Conservation (phyloP, 495 filamentous ascomycete species). For the Aspergillus haitiensis region DNA sequence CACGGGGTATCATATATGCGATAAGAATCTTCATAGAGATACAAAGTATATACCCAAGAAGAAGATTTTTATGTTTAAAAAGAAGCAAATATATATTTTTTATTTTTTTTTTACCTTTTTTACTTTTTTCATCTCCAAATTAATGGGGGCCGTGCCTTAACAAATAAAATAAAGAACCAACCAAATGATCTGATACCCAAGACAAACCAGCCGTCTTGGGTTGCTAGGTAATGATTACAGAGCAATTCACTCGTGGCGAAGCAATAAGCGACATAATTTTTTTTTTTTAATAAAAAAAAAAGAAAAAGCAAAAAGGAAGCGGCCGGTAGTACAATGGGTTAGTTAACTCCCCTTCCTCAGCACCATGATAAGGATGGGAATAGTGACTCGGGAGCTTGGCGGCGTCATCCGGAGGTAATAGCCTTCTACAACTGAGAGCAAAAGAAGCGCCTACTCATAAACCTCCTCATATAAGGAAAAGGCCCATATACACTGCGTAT, state of each 20-base stretch:
- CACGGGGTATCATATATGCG: conserved; percentile 10
- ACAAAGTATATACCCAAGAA: not conserved
- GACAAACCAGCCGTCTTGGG: not conserved
- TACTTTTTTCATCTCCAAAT: too few species aligned
- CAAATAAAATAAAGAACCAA: not conserved
- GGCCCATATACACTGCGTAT: too few species aligned
- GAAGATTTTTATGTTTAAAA: not conserved
- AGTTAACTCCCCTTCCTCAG: not conserved
- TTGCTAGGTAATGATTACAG: not conserved
- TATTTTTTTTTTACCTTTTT: too few species aligned
- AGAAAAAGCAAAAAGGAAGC: not conserved
- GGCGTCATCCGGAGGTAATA: too few species aligned
- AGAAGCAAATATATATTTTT: not conserved
- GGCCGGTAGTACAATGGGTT: not conserved
- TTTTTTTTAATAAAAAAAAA: too few species aligned
- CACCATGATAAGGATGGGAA: too few species aligned
- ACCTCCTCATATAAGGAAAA: too few species aligned
- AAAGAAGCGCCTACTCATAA: too few species aligned
- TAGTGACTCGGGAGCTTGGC: too few species aligned
- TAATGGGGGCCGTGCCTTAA: too few species aligned
- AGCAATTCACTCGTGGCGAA: not conserved
- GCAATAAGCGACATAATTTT: conserved; percentile 1
- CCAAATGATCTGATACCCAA: not conserved
- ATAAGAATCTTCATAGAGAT: not conserved
- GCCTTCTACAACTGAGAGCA: too few species aligned